Evolutionary conservation across 2,329 filamentous ascomycete species (phyloP).

Genomic region (Colletotrichum sp.): DNA sequence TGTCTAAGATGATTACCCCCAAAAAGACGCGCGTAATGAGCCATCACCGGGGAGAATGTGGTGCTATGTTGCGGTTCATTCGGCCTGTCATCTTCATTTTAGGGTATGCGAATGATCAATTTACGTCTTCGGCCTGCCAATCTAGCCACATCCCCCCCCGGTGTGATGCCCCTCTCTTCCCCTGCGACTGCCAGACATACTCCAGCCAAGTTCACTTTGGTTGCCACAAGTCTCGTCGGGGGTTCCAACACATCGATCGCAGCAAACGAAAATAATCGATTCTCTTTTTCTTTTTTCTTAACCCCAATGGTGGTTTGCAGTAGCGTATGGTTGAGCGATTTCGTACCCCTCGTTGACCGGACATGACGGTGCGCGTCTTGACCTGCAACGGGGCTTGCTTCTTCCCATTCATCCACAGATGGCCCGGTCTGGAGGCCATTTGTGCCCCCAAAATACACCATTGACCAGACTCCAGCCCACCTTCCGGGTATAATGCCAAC

Average conservation of each 20-base stretch:
- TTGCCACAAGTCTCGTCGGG: neutral
- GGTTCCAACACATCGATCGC: neutral
- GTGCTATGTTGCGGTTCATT: neutral
- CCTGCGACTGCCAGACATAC: neutral
- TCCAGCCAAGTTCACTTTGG: neutral
- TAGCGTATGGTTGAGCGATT: neutral
- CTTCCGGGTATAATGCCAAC: constrained; percentile 14
- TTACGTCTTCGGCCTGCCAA: neutral
- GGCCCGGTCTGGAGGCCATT: neutral
- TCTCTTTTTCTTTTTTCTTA: constrained; percentile 1
- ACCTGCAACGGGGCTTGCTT: neutral
- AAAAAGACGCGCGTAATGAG: neutral
- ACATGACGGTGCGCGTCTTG: neutral
- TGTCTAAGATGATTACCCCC: neutral
- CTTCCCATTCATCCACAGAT: neutral
- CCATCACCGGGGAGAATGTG: neutral
- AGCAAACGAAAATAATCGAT: neutral
- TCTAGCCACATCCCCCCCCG: neutral
- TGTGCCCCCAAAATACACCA: neutral
- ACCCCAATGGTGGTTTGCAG: neutral
- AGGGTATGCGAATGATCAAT: neutral
- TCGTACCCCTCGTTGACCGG: neutral
- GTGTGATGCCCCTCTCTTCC: neutral
- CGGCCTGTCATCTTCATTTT: neutral
- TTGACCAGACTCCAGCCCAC: constrained; percentile 7